Base-by-base conservation (phyloP, 352 stramenopile genomes). In the Phytophthora boehmeriae region DNA sequence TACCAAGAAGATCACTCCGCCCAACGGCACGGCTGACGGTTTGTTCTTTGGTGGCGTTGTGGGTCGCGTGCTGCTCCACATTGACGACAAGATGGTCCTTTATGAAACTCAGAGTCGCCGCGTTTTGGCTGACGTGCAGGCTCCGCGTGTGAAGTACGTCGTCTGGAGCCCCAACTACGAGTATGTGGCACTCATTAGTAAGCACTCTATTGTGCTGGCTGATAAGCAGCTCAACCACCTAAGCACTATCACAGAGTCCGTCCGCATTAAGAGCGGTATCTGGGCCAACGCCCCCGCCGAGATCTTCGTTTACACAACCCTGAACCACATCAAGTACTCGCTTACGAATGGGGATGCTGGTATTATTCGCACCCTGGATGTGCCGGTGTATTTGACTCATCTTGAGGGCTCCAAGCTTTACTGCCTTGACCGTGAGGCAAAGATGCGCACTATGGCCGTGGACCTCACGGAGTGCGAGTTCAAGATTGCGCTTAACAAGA, bases 391-490 rank as follows among this genome's bases (percentile, higher is more conserved):
- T 78, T 76, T 99, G 16, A 98, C 95, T 42, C 92, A 97, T 60
- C 72, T 98, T 17, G 85, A 98, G 25, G 96, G 98, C 50, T 96
- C 97, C 36, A 97, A 98, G 75, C 80, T 99, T 22, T 92, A 95
- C 73, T 98, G 96, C 51, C 86, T 99, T 11, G 97, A 99, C 78
- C 95, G 97, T 28, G 97, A 99, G 72, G 91, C 90, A 35, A 98
- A 98, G 75, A 95, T 98, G 71, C 87, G 96, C 54, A 96, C 95
- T 17, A 91, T 99, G 68, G 90, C 91, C 27, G 97, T 99, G 49
- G 97, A 99, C 65, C 93, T 98, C 16, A 99, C 98, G 1, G 98
- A 99, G 85, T 98, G 96, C 52, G 86, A 98, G 49, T 99, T 99
- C 81, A 99, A 99, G 89, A 90, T 99, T 59, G 87, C 90, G 17